These are phyloP conservation scores for Cryptococcus sp. DNA, from an alignment of 1,284 basidiomycete species.

Conservation along the genomic window DNA sequence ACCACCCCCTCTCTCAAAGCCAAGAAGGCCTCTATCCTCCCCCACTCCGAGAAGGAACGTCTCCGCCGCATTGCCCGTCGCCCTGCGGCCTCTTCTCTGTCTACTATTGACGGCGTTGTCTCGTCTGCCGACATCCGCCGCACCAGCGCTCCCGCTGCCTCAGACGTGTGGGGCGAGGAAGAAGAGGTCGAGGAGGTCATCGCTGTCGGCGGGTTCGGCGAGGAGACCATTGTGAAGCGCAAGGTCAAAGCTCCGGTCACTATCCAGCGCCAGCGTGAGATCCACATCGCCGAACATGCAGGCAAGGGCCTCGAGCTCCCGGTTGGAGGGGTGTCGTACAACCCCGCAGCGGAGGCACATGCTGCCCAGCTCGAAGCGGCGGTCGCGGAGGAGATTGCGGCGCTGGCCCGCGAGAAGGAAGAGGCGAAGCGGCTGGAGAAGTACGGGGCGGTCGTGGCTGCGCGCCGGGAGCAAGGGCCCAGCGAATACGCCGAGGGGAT, in stretches of 20 bases:
- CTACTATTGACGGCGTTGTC: conserved; percentile 54
- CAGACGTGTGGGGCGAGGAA: conserved; percentile 62
- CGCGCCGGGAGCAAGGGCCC: conserved; percentile 46
- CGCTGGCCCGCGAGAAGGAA: conserved; percentile 58
- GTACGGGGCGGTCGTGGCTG: conserved; percentile 57
- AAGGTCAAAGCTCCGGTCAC: conserved; percentile 43
- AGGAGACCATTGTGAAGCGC: conserved; percentile 34
- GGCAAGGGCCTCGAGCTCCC: conserved; percentile 60
- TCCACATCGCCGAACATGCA: conserved; percentile 16
- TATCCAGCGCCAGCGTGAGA: conserved; percentile 29
- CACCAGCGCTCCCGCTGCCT: conserved; percentile 23
- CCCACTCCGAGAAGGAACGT: conserved; percentile 66
- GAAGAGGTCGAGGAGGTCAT: conserved; percentile 13
- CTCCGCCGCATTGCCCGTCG: conserved; percentile 67
- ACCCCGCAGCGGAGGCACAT: conserved; percentile 75
- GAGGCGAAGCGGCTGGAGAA: conserved; percentile 56
- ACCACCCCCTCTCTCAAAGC: conserved; percentile 38
- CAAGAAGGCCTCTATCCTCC: conserved; percentile 46
- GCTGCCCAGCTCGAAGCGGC: conserved; percentile 70
- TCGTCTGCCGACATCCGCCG: conserved; percentile 38
- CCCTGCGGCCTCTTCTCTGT: conserved; percentile 53
- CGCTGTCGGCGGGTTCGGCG: conserved; percentile 33
- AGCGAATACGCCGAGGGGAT: conserved; percentile 57
- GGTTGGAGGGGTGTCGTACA: conserved; percentile 88
- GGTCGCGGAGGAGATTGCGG: conserved; percentile 63